Evolutionary conservation across 768 basidiomycete genomes (phyloP).

Genomic region (Trametes cingulata): DNA sequence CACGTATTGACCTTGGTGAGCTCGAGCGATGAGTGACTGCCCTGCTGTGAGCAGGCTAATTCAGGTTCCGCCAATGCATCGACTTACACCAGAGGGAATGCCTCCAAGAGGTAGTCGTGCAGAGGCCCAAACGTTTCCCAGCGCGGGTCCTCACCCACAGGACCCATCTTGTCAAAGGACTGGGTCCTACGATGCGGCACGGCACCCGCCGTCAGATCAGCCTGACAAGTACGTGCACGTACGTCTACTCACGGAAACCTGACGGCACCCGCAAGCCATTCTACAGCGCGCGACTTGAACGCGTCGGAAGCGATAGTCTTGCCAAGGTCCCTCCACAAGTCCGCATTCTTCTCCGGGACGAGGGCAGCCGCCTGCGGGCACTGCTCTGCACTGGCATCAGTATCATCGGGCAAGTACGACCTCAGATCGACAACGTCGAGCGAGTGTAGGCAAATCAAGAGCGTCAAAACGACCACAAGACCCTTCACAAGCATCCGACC

Average conservation of each 20-base stretch:
- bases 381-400: constrained; percentile 13
- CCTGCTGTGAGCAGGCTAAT: not conserved
- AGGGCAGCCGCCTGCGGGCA: constrained; percentile 40
- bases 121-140: constrained; percentile 42
- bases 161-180: constrained; percentile 49
- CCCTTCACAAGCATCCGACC: constrained; percentile 14
- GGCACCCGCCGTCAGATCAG: not conserved
- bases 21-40: constrained; percentile 49
- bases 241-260: constrained; percentile 37
- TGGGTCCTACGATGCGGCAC: constrained; percentile 42
- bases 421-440: constrained; percentile 2
- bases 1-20: constrained; percentile 62
- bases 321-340: constrained; percentile 36
- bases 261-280: constrained; percentile 28
- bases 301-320: constrained; percentile 34
- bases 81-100: constrained; percentile 65
- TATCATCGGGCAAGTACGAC: not conserved
- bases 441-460: constrained; percentile 8
- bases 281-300: constrained; percentile 34
- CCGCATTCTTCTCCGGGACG: constrained; percentile 36
- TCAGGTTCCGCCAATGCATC: no score
- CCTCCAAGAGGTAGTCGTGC: constrained; percentile 41
- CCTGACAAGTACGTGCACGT: not conserved
- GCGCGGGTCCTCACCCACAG: constrained; percentile 48
- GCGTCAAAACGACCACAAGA: constrained; percentile 10